Base-by-base conservation (phyloP, 257 asterid species). In the Paulownia fortunei region DNA sequence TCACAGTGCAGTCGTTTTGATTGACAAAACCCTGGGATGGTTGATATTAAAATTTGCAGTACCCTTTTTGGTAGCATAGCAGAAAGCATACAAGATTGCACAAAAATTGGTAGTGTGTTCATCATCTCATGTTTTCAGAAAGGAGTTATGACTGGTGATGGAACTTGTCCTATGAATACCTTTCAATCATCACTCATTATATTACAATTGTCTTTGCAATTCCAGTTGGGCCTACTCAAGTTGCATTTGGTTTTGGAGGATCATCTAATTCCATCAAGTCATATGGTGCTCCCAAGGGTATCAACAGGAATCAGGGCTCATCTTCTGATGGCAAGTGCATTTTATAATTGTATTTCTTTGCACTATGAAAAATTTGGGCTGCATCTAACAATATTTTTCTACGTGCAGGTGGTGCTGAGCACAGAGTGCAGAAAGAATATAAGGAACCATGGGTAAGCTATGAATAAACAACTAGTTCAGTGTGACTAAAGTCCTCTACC, bases 381-480 rank as follows among this genome's bases (percentile, higher is more conserved):
- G 16, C 32, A 47, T 80, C 64, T 78, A 55, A 80, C 58, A 42
- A 46, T 69, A 73, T 19, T 69, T 37, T 32, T 73, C 46, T 69
- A 64, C 81, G 18, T 66, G 82, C 86, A 89, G 99, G 85, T 74
- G 84, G 74, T 65, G 36, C 66, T 49, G 83, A 11, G 54, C 64
- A 65, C 51, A 72, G 5, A 37, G 65, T 77, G 18, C 85, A 81
- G 85, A 90, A 93, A 87, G 97, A 95, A 59, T 95, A 93, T 84
- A 87, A 85, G 63, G 98, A 95, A 80, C 99, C 99, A 61, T 95
- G 97, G 97, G 97, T 91, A 75, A 80, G 92, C 79, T 66, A 66
- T 23, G 15, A 47, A 37, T 42, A 76, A 27, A 65, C 19, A 79
- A 42, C 54, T 80, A 6, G 32, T 70, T 61, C 51, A 10, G 12